Percentiles rank a stretch among this genome's conserved stretches.
These are phyloP conservation scores for Penicillium hesseltinei DNA, from an alignment of 2,329 filamentous ascomycete species.

Conservation along the genomic window DNA sequence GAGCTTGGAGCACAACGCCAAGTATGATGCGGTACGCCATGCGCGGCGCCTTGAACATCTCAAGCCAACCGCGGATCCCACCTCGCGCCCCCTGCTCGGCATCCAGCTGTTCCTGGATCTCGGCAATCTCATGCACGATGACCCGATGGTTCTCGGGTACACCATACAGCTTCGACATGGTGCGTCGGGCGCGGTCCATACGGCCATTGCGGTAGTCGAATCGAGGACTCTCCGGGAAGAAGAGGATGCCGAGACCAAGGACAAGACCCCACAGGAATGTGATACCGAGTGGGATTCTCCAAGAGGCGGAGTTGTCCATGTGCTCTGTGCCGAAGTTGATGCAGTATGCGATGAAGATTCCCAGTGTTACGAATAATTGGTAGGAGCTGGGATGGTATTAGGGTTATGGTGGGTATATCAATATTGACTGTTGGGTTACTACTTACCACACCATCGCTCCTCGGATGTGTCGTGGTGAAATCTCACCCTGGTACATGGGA, in stretches of 20 bases:
- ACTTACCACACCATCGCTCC: constrained; percentile 43
- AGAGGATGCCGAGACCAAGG: constrained; percentile 54
- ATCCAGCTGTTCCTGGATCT: constrained; percentile 58
- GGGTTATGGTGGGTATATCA: background rate
- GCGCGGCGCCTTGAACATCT: constrained; percentile 46
- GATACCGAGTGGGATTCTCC: constrained; percentile 54
- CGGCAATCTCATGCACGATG: constrained; percentile 54
- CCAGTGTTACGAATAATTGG: constrained; percentile 49
- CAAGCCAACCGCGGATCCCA: constrained; percentile 39
- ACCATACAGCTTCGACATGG: constrained; percentile 56
- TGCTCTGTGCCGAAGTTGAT: constrained; percentile 47
- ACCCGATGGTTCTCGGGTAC: constrained; percentile 54
- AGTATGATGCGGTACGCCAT: constrained; percentile 47
- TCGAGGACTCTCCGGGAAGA: constrained; percentile 57
- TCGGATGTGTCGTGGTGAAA: constrained; percentile 46
- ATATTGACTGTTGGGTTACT: background rate
- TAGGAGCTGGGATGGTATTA: constrained; percentile 38
- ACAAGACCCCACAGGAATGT: constrained; percentile 57
- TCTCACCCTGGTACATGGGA: constrained; percentile 50
- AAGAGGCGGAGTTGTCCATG: constrained; percentile 43
- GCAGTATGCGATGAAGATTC: constrained; percentile 48
- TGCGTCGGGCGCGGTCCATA: constrained; percentile 50
- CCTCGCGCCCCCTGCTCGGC: constrained; percentile 41
- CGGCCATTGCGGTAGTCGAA: constrained; percentile 58
- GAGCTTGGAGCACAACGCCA: constrained; percentile 42